Conservation (phyloP, 1,284 basidiomycete species). For the Marasmius sp. region DNA sequence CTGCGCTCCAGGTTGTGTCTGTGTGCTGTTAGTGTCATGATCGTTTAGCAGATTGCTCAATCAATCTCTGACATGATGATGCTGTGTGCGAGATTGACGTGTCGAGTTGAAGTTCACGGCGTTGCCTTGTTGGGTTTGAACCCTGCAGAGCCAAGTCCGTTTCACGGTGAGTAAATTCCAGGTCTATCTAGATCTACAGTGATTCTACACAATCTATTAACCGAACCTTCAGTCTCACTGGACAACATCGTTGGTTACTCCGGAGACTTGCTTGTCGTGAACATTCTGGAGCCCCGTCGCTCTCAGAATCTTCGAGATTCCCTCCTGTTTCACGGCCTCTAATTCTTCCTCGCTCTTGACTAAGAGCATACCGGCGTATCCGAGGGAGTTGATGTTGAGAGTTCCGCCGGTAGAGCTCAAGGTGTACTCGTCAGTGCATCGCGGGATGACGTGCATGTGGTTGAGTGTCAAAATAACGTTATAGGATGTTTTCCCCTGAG, state of each 20-base stretch:
- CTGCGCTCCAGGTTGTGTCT: too few relatives aligned
- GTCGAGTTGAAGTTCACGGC: too few relatives aligned
- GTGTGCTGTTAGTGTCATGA: too few relatives aligned
- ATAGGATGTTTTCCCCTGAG: constrained; percentile 68
- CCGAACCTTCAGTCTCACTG: too few relatives aligned
- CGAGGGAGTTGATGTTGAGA: constrained; percentile 79
- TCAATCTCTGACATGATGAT: too few relatives aligned
- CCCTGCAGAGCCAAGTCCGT: too few relatives aligned
- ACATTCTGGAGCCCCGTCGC: constrained; percentile 64
- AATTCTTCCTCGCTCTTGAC: constrained; percentile 79
- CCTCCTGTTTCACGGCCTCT: constrained; percentile 61
- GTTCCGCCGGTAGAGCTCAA: constrained; percentile 49
- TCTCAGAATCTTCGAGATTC: constrained; percentile 57
- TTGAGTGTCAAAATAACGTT: constrained; percentile 82
- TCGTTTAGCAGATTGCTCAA: too few relatives aligned
- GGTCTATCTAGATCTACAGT: too few relatives aligned
- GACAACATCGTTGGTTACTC: constrained; percentile 16
- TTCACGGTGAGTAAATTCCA: too few relatives aligned
- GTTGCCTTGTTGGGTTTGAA: too few relatives aligned
- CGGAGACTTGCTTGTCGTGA: constrained; percentile 57
- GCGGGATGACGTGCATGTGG: constrained; percentile 83
- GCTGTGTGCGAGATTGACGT: too few relatives aligned
- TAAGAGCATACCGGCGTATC: constrained; percentile 85
- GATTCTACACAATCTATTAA: too few relatives aligned
- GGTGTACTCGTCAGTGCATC: constrained; percentile 56